Conservation (phyloP, 257 asterid genomes). For the Solanum paucissectum region DNA sequence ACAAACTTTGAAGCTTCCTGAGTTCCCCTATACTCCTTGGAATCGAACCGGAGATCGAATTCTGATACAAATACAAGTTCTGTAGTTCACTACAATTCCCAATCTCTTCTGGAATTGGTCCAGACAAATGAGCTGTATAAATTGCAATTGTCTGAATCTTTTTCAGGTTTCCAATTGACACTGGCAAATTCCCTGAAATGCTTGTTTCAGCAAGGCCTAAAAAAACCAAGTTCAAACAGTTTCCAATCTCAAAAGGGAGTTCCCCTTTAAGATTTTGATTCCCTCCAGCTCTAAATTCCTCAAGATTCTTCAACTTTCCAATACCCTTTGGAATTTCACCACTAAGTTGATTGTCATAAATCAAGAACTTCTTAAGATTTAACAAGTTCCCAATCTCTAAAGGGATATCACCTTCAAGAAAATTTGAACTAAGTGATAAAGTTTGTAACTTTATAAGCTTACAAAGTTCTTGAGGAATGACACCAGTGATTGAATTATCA, state of each 20-base stretch:
- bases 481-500: constrained; percentile 61
- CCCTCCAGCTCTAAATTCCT: constrained; percentile 76
- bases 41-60: constrained; percentile 66
- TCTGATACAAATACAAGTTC: constrained; percentile 72
- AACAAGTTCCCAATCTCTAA: constrained; percentile 48
- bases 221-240: constrained; percentile 47
- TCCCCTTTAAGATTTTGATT: constrained; percentile 70
- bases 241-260: constrained; percentile 72
- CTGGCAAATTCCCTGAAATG: constrained; percentile 66
- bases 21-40: constrained; percentile 55
- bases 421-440: constrained; percentile 47
- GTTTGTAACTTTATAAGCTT: constrained; percentile 37
- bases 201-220: constrained; percentile 86
- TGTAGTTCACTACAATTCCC: constrained; percentile 68
- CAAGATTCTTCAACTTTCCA: constrained; percentile 52
- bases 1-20: constrained; percentile 41
- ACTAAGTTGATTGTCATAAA: constrained; percentile 70
- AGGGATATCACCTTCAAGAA: constrained; percentile 55
- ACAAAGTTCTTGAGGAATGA: constrained; percentile 64
- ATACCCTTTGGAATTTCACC: constrained; percentile 68
- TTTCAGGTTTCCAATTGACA: constrained; percentile 60
- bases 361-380: constrained; percentile 33
- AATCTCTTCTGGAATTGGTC: constrained; percentile 84
- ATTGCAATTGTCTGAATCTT: constrained; percentile 71
- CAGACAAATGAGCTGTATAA: constrained; percentile 60